Evolutionary conservation across 805 yeast genomes (phyloP).

Genomic region (Zygotorulaspora sp.): DNA sequence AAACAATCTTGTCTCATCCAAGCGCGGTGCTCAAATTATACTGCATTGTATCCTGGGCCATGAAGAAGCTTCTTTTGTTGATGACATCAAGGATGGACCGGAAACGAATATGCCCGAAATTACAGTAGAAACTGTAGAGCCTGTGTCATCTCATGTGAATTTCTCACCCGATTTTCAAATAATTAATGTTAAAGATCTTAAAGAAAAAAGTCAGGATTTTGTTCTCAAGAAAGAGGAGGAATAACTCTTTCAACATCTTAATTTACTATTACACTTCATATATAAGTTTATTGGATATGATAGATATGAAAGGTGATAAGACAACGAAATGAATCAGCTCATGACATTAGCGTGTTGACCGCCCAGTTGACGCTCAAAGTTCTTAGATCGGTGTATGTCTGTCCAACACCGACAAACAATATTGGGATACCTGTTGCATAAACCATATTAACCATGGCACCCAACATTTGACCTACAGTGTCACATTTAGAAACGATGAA

Average conservation of each 20-base stretch:
- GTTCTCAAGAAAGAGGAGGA: not conserved
- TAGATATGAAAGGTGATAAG: no score
- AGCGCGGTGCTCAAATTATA: slow-evolving; percentile 75
- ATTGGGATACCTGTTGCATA: slow-evolving; percentile 95
- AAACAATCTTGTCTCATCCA: slow-evolving; percentile 74
- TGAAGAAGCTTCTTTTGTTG: slow-evolving; percentile 32
- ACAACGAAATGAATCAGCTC: slow-evolving; percentile 14
- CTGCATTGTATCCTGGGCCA: slow-evolving; percentile 57
- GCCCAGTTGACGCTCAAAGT: slow-evolving; percentile 90
- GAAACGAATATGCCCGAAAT: slow-evolving; percentile 70
- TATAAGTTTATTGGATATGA: no score
- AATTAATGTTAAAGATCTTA: slow-evolving; percentile 36
- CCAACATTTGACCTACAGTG: slow-evolving; percentile 94
- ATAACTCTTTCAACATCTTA: not conserved
- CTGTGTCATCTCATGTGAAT: slow-evolving; percentile 51
- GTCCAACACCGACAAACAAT: slow-evolving; percentile 93
- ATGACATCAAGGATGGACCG: slow-evolving; percentile 58
- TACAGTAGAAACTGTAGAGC: slow-evolving; percentile 61
- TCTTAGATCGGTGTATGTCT: slow-evolving; percentile 90
- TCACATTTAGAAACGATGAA: slow-evolving; percentile 93
- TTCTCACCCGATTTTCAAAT: slow-evolving; percentile 59
- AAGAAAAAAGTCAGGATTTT: not conserved
- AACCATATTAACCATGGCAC: slow-evolving; percentile 96
- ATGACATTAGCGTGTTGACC: slow-evolving; percentile 74
- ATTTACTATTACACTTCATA: slow-evolving; percentile 1